A percentile compares a stretch with the other conserved stretches of the same genome.
phyloP scores from a whole-genome alignment of 495 filamentous ascomycete genomes.

The Daldinia vernicosa region DNA sequence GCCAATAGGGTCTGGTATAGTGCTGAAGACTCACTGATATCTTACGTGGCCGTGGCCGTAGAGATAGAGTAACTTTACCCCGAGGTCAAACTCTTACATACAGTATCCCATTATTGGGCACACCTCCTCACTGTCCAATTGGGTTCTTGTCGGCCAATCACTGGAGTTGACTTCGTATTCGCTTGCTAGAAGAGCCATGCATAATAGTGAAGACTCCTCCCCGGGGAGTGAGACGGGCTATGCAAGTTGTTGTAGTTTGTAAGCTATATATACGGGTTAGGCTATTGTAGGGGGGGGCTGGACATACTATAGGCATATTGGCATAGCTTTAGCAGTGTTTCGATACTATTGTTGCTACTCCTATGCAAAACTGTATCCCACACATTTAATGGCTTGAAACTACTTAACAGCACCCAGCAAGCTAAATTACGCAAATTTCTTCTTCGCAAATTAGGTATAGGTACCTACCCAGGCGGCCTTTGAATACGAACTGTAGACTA shows the following conservation, averaged over 20 bases:
- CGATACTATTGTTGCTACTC: background rate
- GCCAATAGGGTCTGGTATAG: constrained; percentile 4
- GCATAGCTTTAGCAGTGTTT: background rate
- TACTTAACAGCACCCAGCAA: background rate
- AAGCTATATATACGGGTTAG: background rate
- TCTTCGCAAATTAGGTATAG: too few species aligned
- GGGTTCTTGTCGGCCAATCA: background rate
- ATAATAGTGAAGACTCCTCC: background rate
- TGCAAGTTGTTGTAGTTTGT: background rate
- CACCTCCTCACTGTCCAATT: background rate
- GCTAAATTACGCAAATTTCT: too few species aligned
- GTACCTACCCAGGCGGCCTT: background rate
- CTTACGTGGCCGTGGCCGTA: constrained; percentile 20
- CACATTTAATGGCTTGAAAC: background rate
- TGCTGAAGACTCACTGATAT: constrained; percentile 1
- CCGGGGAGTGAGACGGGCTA: background rate
- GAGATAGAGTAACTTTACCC: background rate
- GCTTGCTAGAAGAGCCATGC: background rate
- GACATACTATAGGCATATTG: background rate
- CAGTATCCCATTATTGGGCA: constrained; percentile 2
- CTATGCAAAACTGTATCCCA: background rate
- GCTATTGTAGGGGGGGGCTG: background rate
- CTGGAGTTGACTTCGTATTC: background rate
- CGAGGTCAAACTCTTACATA: background rate
- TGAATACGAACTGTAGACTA: background rate